Evolutionary conservation across 805 yeast genomes (phyloP), one percentile per base, ranked within the genome.

Genomic region (Yarrowia porcina): DNA sequence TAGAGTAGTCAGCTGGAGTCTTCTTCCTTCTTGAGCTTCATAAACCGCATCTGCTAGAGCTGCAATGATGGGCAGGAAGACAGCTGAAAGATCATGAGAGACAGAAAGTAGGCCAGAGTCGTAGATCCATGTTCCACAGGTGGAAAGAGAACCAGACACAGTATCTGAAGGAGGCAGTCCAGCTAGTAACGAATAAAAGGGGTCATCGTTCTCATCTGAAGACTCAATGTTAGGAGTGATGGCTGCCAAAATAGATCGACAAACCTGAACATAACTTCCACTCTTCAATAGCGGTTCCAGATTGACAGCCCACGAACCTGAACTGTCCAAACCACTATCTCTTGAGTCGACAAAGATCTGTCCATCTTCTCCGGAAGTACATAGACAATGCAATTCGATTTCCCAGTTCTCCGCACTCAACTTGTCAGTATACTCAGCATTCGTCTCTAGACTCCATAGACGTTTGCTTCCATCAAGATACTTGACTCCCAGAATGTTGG

Each of bases 381-480:
- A 56, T 11, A 56, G n/a, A 21, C 61, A 56, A 15, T 56, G 61
- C 13, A 56, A 47, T 18, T 56, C 61, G 15, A 56, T 56, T 20
- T 56, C 61, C 61, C 61, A 56, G 49, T 56, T 56, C 10, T 56
- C 61, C 4, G 61, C 39, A 3, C 35, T n/a, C 36, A 56, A 23
- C n/a, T 30, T 56, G n/a, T 41, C 61, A 2, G 21, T 10, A 17
- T 30, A 56, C 30, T 56, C 49, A 2, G 39, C 35, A 28, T 56
- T 56, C 9, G 47, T 39, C n/a, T 56, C 61, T 27, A 56, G 23
- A n/a, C 49, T 41, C 61, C 61, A 56, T 13, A 56, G 30, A 6
- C 47, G 49, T 11, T 56, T 56, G 17, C 38, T 28, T 5, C 49
- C 20, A 10, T 39, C 61, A 6, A 36, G 23, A 18, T 56, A 56